Evolutionary conservation across 495 filamentous ascomycete genomes (phyloP), one percentile per base, ranked within the genome.

Genomic region (Penicillium desertorum): DNA sequence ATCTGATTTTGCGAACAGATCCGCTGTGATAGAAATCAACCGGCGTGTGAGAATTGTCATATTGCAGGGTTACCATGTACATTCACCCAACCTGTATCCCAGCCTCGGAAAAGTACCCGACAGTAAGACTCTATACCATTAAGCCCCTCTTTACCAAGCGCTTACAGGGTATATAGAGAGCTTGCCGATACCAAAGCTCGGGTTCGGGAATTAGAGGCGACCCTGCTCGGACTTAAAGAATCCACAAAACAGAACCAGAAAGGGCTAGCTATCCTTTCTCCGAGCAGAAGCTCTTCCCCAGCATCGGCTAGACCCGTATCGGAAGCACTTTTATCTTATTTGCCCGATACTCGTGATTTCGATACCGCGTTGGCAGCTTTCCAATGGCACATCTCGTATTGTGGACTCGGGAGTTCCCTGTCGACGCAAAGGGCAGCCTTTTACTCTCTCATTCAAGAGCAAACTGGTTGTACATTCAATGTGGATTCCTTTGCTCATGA

Each of bases 1-100:
- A 48, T 20, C 42, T 12, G 45, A 45, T 45, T 17, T 30, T 27
- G 25, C 30, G 10, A n/a, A 10, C 39, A 71, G 69, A 68, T 71
- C 41, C 62, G 63, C 19, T 71, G 69, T 52, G 66, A 71, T 42
- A 56, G 56, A 36, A 62, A 27, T 5, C 56, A 67, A 32, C 69
- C 69, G 10, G 64, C 59, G 37, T 71, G 69, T 23, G 69, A 71
- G 45, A 67, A 59, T 10, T 71, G 69, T 36, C 51, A 56, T 41
- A 10, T 69, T 25, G 62, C 66, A 5, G 52, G 61, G 1, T 43
- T 66, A 0, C 59, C 58, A 20, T 71, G 69, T 45, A 65, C 51
- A 5, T 66, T 71, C 22, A 63, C 62, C 2, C 55, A 55, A 9
- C 56, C 23, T 27, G 14, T 47, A 6, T 45, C 54, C 2, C 55